Base-by-base conservation (phyloP, 495 filamentous ascomycete genomes). In the Trichoderma virens region DNA sequence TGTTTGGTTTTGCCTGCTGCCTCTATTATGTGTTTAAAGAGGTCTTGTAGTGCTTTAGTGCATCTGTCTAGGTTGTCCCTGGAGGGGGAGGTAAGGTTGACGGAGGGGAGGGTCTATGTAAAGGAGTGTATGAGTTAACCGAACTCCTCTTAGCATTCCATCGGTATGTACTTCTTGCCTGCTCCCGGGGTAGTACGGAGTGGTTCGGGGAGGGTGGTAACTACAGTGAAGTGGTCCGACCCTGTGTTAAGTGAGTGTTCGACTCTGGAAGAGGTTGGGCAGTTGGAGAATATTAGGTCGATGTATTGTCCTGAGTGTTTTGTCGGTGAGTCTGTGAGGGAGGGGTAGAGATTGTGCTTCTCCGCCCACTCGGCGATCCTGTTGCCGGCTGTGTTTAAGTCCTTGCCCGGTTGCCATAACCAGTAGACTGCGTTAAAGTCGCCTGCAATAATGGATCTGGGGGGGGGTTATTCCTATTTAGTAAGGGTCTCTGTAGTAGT, bases 121-220 rank as follows among this genome's bases (percentile, higher is more conserved):
- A 51, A 51, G 6, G 8, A 51, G 66, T 71, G 61, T 71, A 63
- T 64, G 59, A 71, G 5, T 63, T 64, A 34, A 1, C 9, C 23
- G 23, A 51, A 51, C 3, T 25, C 20, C 23, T 51, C 23, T 20
- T 51, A 51, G 9, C 23, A 5, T 51, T 51, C 23, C n/a, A 51
- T 20, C n/a, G n/a, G n/a, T 1, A 51, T 2, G 7, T 51, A 51
- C 23, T 51, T 51, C n/a, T 51, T 51, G 4, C 16, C 23, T 20
- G n/a, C 45, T 25, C 6, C 9, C 3, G n/a, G 20, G 6, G 45
- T 51, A 51, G 23, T 20, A 5, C 9, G 23, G 9, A 25, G n/a
- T 5, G 6, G 20, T 51, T 51, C 23, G 8, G 23, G 7, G n/a
- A 51, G n/a, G 3, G 9, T 51, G 23, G 16, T 51, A 51, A 51